These are phyloP conservation scores for Aureococcus anophagefferens DNA, from an alignment of 108 stramenopile genomes.

Conservation along the genomic window DNA sequence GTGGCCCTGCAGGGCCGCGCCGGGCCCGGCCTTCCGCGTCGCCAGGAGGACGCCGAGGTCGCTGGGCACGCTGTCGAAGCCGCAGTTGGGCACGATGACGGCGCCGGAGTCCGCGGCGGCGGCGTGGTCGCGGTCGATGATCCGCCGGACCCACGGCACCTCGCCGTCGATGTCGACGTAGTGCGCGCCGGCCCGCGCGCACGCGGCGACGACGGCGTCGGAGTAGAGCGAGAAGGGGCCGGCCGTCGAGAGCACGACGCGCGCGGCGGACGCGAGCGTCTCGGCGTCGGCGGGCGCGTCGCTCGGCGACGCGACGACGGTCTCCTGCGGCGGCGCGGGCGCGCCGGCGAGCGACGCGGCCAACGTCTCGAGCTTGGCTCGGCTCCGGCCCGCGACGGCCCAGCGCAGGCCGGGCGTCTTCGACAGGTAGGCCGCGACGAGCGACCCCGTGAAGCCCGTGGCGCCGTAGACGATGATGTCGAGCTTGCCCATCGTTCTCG, in stretches of 20 bases:
- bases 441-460: too few species aligned
- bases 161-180: slow-evolving; percentile 54
- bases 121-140: slow-evolving; percentile 22
- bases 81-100: slow-evolving; percentile 19
- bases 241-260: slow-evolving; percentile 44
- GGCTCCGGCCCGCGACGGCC: too few species aligned
- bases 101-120: slow-evolving; percentile 16
- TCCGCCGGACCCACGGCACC: too few species aligned
- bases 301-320: slow-evolving; percentile 20
- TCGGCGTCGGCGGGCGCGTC: slow-evolving; percentile 22
- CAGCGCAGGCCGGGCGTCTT: too few species aligned
- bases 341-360: not conserved
- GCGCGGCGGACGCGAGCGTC: slow-evolving; percentile 25
- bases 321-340: too few species aligned
- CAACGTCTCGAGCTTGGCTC: slow-evolving; percentile 9
- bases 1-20: too few species aligned
- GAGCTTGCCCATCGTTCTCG: too few species aligned
- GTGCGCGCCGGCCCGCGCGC: slow-evolving; percentile 42
- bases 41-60: too few species aligned
- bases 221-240: slow-evolving; percentile 52
- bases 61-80: slow-evolving; percentile 32
- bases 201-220: slow-evolving; percentile 32
- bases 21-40: too few species aligned
- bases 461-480: too few species aligned
- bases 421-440: too few species aligned